Evolutionary conservation across 23 red algal species (phyloP).

Genomic region (Chondrus crispus): DNA sequence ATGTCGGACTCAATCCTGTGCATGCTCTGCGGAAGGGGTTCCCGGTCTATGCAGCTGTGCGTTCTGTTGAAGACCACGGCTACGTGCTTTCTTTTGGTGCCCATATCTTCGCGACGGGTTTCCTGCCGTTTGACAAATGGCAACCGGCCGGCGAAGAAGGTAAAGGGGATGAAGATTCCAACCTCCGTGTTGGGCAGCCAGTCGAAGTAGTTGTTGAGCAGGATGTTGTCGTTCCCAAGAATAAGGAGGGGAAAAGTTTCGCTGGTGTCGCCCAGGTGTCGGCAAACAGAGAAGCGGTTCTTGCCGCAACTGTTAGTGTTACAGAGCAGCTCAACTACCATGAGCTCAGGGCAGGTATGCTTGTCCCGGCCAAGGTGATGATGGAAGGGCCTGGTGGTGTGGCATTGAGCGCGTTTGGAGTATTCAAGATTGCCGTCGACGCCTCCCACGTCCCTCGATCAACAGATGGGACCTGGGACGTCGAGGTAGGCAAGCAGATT

Average conservation of each 20-base stretch:
- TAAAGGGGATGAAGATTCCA: background rate
- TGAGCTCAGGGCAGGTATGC: slow-evolving; percentile 37
- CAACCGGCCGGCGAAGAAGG: background rate
- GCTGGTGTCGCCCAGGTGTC: background rate
- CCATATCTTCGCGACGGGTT: slow-evolving; percentile 14
- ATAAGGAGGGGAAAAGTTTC: slow-evolving; percentile 10
- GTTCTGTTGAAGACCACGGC: slow-evolving; percentile 69
- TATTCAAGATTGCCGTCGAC: slow-evolving; percentile 46
- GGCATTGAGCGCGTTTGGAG: slow-evolving; percentile 12
- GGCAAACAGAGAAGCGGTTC: background rate
- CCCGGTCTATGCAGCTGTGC: background rate
- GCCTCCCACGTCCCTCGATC: slow-evolving; percentile 36
- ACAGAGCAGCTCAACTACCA: slow-evolving; percentile 7
- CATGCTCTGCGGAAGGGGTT: slow-evolving; percentile 39
- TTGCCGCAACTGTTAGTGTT: background rate
- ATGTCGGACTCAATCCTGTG: slow-evolving; percentile 39
- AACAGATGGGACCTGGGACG: background rate
- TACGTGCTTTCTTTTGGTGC: slow-evolving; percentile 53
- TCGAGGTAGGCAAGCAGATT: slow-evolving; percentile 6
- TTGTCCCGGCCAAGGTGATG: slow-evolving; percentile 19
- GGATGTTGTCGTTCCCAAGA: background rate
- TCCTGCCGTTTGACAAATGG: slow-evolving; percentile 36
- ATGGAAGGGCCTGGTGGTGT: slow-evolving; percentile 11
- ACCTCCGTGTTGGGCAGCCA: slow-evolving; percentile 17
- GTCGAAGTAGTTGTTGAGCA: slow-evolving; percentile 15